Conservation (phyloP, 345 rosid species). For the Ceriops decandra region DNA sequence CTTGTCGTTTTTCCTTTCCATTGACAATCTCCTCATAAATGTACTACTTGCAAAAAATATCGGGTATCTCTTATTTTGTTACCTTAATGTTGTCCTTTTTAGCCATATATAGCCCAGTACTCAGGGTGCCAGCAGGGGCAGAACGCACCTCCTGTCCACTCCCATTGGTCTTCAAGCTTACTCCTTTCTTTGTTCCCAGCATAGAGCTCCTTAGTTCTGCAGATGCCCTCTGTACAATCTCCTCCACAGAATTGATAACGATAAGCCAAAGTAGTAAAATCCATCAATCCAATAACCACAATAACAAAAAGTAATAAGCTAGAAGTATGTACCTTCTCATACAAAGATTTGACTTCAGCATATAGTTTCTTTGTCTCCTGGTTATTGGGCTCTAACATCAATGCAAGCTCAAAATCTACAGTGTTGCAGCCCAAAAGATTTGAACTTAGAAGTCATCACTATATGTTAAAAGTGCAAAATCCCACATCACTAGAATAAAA, state of each 20-base stretch:
- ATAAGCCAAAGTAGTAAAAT: conserved; percentile 3
- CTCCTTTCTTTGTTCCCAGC: conserved; percentile 39
- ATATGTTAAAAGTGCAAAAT: conserved; percentile 5
- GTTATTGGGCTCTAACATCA: conserved; percentile 80
- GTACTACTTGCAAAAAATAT: neutral
- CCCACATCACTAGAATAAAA: neutral
- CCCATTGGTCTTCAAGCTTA: conserved; percentile 35
- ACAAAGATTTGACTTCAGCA: conserved; percentile 60
- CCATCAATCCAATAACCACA: neutral
- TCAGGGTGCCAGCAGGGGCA: conserved; percentile 30
- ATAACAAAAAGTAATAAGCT: neutral
- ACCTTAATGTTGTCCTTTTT: conserved; percentile 50
- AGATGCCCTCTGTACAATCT: conserved; percentile 56
- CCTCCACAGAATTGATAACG: conserved; percentile 34
- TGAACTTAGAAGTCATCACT: conserved; percentile 12
- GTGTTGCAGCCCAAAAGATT: too few species aligned
- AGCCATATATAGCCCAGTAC: conserved; percentile 33
- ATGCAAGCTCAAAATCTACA: conserved; percentile 87
- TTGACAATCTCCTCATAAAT: neutral
- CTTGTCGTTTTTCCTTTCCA: neutral
- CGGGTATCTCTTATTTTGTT: neutral
- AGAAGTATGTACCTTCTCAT: conserved; percentile 53
- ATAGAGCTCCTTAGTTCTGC: conserved; percentile 49
- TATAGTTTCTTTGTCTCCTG: conserved; percentile 81
- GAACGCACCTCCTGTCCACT: conserved; percentile 30